Evolutionary conservation across 352 stramenopile genomes (phyloP).

Genomic region (Globisporangium echinulatum): DNA sequence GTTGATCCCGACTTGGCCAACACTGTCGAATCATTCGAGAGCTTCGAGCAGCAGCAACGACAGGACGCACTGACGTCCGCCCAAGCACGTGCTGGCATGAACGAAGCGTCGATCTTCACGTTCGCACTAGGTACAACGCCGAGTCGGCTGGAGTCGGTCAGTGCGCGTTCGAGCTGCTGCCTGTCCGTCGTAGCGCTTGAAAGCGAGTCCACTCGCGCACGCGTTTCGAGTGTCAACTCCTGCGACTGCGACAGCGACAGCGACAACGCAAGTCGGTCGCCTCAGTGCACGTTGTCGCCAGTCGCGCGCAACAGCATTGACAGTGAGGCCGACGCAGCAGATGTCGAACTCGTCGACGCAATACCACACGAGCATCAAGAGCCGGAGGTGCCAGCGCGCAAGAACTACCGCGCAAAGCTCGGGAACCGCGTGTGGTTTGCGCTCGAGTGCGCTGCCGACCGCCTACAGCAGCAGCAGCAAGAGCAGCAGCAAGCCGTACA

Average conservation of each 20-base stretch:
- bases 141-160: no score
- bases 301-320: background rate
- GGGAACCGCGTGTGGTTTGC: slow-evolving; percentile 61
- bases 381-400: slow-evolving; percentile 5
- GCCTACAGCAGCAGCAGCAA: slow-evolving; percentile 18
- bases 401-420: slow-evolving; percentile 39
- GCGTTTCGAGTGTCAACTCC: background rate
- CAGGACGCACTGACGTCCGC: background rate
- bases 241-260: background rate
- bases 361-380: background rate
- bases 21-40: background rate
- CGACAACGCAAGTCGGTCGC: background rate
- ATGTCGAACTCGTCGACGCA: background rate
- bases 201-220: no score
- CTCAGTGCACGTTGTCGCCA: background rate
- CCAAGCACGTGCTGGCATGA: no score
- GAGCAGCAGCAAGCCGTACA: background rate
- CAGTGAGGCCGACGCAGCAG: background rate
- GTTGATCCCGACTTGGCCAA: background rate
- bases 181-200: no score
- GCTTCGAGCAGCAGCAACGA: background rate
- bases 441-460: slow-evolving; percentile 43
- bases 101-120: background rate
- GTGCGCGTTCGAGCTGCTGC: no score
- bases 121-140: background rate